A percentile compares a stretch with the other conserved stretches of the same genome.
These are phyloP conservation scores for Laguncularia racemosa DNA, from an alignment of 345 rosid genomes.

Conservation along the genomic window DNA sequence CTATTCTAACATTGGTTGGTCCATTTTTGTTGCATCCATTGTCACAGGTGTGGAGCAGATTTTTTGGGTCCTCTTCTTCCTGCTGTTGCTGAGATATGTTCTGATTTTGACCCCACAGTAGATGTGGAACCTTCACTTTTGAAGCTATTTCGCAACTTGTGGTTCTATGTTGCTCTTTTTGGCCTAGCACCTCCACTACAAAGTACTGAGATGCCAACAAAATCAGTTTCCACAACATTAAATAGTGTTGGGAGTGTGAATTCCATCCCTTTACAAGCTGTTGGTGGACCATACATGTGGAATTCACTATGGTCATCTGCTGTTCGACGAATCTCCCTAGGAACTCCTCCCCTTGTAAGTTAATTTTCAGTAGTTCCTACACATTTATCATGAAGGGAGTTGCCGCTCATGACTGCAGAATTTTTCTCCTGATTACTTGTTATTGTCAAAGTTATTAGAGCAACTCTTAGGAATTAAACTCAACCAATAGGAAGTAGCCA, in stretches of 20 bases:
- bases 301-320: conserved; percentile 72
- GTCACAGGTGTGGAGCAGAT: conserved; percentile 95
- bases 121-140: conserved; percentile 87
- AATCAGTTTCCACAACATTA: conserved; percentile 64
- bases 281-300: conserved; percentile 98
- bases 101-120: conserved; percentile 85
- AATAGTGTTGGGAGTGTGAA: conserved; percentile 74
- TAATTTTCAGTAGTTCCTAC: not conserved
- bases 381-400: not conserved
- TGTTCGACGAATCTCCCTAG: conserved; percentile 86
- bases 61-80: conserved; percentile 94
- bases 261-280: conserved; percentile 80
- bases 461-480: too few species aligned
- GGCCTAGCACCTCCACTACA: conserved; percentile 93
- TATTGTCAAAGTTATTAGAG: too few species aligned
- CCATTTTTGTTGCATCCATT: conserved; percentile 11
- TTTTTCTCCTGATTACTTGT: too few species aligned
- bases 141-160: conserved; percentile 93
- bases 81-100: conserved; percentile 95
- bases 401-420: not conserved
- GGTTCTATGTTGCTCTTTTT: conserved; percentile 98
- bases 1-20: conserved; percentile 4
- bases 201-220: conserved; percentile 46
- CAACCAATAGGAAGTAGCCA: too few species aligned
- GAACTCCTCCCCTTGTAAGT: conserved; percentile 99